Evolutionary conservation across 441 rosid genomes (phyloP).

Genomic region (Brassica hybrid): DNA sequence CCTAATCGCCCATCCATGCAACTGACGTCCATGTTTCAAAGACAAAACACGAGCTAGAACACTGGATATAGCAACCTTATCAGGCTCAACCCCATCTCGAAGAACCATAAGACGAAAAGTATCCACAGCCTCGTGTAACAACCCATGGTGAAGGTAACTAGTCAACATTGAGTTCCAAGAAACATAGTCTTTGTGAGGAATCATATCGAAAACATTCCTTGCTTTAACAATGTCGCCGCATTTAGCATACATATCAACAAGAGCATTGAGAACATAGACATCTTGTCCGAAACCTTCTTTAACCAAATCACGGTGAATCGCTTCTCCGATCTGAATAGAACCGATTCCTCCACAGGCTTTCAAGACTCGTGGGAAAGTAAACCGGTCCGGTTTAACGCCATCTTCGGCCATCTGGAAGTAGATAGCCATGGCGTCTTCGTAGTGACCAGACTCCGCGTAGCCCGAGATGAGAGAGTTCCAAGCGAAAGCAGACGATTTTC

Average conservation of each 20-base stretch:
- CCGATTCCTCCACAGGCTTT: slow-evolving; percentile 90
- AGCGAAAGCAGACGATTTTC: slow-evolving; percentile 66
- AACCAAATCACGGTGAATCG: slow-evolving; percentile 74
- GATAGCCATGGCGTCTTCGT: slow-evolving; percentile 83
- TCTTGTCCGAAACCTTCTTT: slow-evolving; percentile 69
- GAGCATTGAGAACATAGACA: slow-evolving; percentile 71
- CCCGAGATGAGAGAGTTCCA: slow-evolving; percentile 95
- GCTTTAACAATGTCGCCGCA: slow-evolving; percentile 88
- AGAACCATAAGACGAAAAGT: slow-evolving; percentile 62
- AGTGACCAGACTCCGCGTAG: slow-evolving; percentile 64
- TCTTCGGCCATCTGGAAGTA: slow-evolving; percentile 94
- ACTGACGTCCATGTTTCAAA: slow-evolving; percentile 53
- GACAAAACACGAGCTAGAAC: slow-evolving; percentile 60
- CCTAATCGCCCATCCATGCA: slow-evolving; percentile 78
- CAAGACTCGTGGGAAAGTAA: slow-evolving; percentile 81
- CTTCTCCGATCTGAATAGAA: slow-evolving; percentile 69
- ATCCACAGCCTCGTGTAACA: slow-evolving; percentile 56
- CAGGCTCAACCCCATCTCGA: slow-evolving; percentile 58
- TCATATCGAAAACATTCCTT: slow-evolving; percentile 66
- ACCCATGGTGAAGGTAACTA: slow-evolving; percentile 65
- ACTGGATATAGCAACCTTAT: slow-evolving; percentile 73
- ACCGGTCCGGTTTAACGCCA: slow-evolving; percentile 72
- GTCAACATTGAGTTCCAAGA: slow-evolving; percentile 86
- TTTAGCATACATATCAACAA: slow-evolving; percentile 90
- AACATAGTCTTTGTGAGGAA: slow-evolving; percentile 54